A percentile compares a stretch with the other conserved stretches of the same genome.
Evolutionary conservation across 306 rosid species (phyloP).

Genomic region (Lithocarpus polystachyus): DNA sequence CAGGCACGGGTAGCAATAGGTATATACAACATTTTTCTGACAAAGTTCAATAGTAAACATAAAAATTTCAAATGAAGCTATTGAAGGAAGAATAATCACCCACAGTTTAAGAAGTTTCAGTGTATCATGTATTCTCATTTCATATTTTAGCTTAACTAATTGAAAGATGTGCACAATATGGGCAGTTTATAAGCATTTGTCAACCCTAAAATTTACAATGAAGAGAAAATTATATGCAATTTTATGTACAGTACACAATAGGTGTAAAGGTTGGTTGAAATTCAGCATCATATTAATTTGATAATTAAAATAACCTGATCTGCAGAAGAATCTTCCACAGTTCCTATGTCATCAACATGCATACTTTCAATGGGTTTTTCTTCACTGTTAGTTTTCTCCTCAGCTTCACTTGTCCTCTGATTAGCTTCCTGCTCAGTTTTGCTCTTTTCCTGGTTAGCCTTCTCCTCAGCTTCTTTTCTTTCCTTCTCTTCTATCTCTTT

Average conservation of each 20-base stretch:
- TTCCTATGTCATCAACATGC: slow-evolving; percentile 39
- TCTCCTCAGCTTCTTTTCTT: slow-evolving; percentile 62
- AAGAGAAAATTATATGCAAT: not conserved
- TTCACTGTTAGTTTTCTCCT: slow-evolving; percentile 33
- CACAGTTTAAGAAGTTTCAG: slow-evolving; percentile 13
- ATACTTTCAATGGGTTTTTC: slow-evolving; percentile 33
- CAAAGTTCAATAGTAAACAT: not conserved
- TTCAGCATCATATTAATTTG: slow-evolving; percentile 3
- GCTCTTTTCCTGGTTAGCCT: slow-evolving; percentile 32
- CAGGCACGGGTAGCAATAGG: not conserved
- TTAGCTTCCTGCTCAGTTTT: slow-evolving; percentile 35
- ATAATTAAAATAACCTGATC: slow-evolving; percentile 43
- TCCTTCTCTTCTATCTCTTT: slow-evolving; percentile 63
- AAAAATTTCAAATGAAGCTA: not conserved
- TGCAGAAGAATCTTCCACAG: slow-evolving; percentile 35
- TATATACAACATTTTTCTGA: not conserved
- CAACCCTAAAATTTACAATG: not conserved
- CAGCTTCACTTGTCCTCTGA: slow-evolving; percentile 33
- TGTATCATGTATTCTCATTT: not conserved
- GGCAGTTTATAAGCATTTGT: not conserved
- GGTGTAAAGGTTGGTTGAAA: slow-evolving; percentile 11
- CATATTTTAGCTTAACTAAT: not conserved
- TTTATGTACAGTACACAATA: not conserved
- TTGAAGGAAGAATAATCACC: not conserved
- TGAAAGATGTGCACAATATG: not conserved